Percentiles rank a stretch among this genome's conserved stretches.
Conservation (phyloP, 352 stramenopile genomes). For the Globisporangium parvum region DNA sequence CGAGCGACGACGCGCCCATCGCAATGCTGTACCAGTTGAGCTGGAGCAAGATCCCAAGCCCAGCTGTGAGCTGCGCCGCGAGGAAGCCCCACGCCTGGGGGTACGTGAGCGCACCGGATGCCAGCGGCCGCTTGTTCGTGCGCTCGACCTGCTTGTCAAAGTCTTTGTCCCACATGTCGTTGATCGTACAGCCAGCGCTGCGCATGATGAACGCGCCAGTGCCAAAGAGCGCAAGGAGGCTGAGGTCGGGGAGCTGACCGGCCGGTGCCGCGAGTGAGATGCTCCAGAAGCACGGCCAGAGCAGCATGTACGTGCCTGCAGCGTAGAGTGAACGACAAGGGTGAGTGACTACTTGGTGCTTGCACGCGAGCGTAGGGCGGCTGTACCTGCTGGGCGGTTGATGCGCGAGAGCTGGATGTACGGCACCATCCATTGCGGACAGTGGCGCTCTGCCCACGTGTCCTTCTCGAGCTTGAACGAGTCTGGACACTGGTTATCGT, state of each 20-base stretch:
- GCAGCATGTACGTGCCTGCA: slow-evolving; percentile 91
- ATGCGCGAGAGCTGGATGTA: slow-evolving; percentile 86
- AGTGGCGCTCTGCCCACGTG: slow-evolving; percentile 80
- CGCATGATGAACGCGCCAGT: slow-evolving; percentile 96
- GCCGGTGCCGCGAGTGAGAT: slow-evolving; percentile 90
- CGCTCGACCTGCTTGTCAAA: slow-evolving; percentile 95
- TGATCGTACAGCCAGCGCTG: slow-evolving; percentile 97
- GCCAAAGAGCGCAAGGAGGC: slow-evolving; percentile 77
- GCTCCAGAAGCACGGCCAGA: slow-evolving; percentile 97
- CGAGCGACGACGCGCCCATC: slow-evolving; percentile 90
- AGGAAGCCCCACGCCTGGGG: slow-evolving; percentile 92
- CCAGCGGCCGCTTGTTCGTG: slow-evolving; percentile 93
- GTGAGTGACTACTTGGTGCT: background rate
- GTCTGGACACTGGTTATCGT: slow-evolving; percentile 7
- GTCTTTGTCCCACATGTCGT: slow-evolving; percentile 99
- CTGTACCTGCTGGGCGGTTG: slow-evolving; percentile 66
- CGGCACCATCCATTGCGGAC: slow-evolving; percentile 69
- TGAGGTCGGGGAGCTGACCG: slow-evolving; percentile 72
- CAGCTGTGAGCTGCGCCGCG: slow-evolving; percentile 87
- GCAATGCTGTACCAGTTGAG: slow-evolving; percentile 93
- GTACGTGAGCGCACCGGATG: slow-evolving; percentile 86
- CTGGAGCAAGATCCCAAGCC: slow-evolving; percentile 92
- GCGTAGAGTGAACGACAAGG: background rate
- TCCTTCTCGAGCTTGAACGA: slow-evolving; percentile 75
- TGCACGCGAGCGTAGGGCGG: background rate